Conservation (phyloP, 1,284 basidiomycete species). For the Ustilago cynodontis region DNA sequence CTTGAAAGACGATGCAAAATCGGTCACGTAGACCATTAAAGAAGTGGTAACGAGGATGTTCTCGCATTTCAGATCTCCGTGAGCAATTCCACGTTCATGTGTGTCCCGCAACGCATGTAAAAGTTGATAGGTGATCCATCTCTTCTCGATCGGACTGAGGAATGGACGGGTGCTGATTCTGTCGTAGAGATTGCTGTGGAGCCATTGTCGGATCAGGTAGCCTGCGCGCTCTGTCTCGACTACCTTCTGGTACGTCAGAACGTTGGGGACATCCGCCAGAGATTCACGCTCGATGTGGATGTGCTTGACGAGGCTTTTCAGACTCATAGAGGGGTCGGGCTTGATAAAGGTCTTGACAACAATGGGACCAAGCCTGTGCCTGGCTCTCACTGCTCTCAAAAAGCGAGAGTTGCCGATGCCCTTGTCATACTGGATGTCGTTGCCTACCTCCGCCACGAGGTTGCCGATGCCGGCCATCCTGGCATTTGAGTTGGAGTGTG, state of each 20-base stretch:
- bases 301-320: slow-evolving; percentile 78
- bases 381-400: slow-evolving; percentile 87
- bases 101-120: slow-evolving; percentile 86
- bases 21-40: slow-evolving; percentile 94
- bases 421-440: slow-evolving; percentile 65
- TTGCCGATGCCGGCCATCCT: slow-evolving; percentile 58
- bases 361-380: slow-evolving; percentile 79
- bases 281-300: slow-evolving; percentile 85
- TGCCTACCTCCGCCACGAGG: slow-evolving; percentile 60
- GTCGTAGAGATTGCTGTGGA: slow-evolving; percentile 94
- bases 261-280: slow-evolving; percentile 84
- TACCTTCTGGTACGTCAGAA: slow-evolving; percentile 89
- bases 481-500: slow-evolving; percentile 48
- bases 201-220: slow-evolving; percentile 94
- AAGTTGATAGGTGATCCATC: slow-evolving; percentile 97
- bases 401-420: slow-evolving; percentile 90
- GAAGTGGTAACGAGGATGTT: slow-evolving; percentile 97
- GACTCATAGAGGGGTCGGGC: slow-evolving; percentile 79
- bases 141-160: slow-evolving; percentile 90
- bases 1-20: slow-evolving; percentile 94
- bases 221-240: slow-evolving; percentile 96
- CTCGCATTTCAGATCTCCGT: slow-evolving; percentile 98
- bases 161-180: slow-evolving; percentile 98
- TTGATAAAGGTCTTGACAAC: slow-evolving; percentile 87
- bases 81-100: slow-evolving; percentile 82